Base-by-base conservation (phyloP, 192 early-diverging fungal species). In the Endogone sp. region DNA sequence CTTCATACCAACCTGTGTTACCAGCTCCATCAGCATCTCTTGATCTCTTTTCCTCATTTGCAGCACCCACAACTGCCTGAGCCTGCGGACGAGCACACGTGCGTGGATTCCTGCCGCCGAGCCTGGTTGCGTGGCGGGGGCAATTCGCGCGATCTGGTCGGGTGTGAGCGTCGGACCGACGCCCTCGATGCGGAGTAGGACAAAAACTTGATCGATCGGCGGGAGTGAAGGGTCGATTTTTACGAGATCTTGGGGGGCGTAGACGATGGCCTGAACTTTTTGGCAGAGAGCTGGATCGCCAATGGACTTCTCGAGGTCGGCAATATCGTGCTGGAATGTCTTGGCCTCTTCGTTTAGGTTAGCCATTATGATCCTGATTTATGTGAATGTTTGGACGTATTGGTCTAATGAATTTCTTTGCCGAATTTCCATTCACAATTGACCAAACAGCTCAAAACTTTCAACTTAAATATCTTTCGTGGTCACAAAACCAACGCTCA, bases 291-390 rank as follows among this genome's bases (percentile, higher is more conserved):
- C 60, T 4, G 63, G 65, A 44, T 81, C 79, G 32, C 71, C 69
- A 22, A 79, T 74, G 29, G 54, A 13, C 2, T 60, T 57, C 56
- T 82, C 71, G 9, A 82, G 9, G 2, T 60, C 60, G 25, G 62
- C 62, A 21, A 83, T 79, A 13, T 86, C 73, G 54, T 82, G 82
- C 60, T 81, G 72, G 57, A 80, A 67, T 49, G 78, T 80, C 29
- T 84, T 77, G 8, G 79, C 70, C 27, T 84, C 76, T 55, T 87
- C 85, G 11, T 74, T 71, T 31, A 87, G 72, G 29, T 81, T 87
- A 26, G 71, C 76, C n/a, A 81, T 72, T 21, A 87, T 70, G n/a
- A 87, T 87, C 44, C 85, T 81, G 55, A 8, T 8, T 49, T 49
- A 11, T 49, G 6, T 49, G n/a, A n/a, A n/a, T n/a, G n/a, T n/a